A percentile compares a stretch with the other conserved stretches of the same genome.
These are phyloP conservation scores for Senna tora DNA, from an alignment of 306 rosid species.

Conservation along the genomic window DNA sequence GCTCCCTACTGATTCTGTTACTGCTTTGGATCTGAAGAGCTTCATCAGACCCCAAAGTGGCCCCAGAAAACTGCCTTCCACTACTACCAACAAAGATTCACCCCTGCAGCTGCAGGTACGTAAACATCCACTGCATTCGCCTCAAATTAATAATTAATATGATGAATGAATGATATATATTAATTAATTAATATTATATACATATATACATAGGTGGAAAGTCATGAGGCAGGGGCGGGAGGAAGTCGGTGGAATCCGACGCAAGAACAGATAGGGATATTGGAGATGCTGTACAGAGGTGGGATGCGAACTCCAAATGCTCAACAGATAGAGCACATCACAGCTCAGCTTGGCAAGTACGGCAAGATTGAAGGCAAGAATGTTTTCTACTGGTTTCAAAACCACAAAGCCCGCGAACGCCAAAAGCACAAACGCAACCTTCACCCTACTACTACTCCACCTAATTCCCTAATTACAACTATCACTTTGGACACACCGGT, in stretches of 20 bases:
- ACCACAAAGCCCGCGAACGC: slow-evolving; percentile 95
- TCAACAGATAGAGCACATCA: slow-evolving; percentile 86
- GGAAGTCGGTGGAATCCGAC: slow-evolving; percentile 99
- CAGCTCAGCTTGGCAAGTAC: slow-evolving; percentile 73
- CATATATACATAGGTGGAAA: slow-evolving; percentile 60
- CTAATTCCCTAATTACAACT: slow-evolving; percentile 32
- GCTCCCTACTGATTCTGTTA: slow-evolving; percentile 38
- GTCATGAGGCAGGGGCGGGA: slow-evolving; percentile 88
- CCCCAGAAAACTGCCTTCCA: slow-evolving; percentile 49
- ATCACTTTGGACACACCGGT: slow-evolving; percentile 45
- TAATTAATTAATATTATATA: too few relatives aligned
- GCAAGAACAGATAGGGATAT: slow-evolving; percentile 92
- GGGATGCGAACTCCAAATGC: slow-evolving; percentile 99
- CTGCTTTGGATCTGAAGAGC: slow-evolving; percentile 78
- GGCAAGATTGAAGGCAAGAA: slow-evolving; percentile 99
- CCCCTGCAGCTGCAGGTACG: slow-evolving; percentile 33
- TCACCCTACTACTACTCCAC: slow-evolving; percentile 38
- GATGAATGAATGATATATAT: too few relatives aligned
- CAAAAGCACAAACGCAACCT: slow-evolving; percentile 83
- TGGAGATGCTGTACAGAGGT: slow-evolving; percentile 81
- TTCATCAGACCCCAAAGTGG: slow-evolving; percentile 78
- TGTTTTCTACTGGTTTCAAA: slow-evolving; percentile 97
- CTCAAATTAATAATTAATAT: too few relatives aligned
- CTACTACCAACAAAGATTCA: slow-evolving; percentile 47
- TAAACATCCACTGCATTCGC: too few relatives aligned